phyloP scores from a whole-genome alignment of 805 yeast genomes.

The Spathaspora sp. region DNA sequence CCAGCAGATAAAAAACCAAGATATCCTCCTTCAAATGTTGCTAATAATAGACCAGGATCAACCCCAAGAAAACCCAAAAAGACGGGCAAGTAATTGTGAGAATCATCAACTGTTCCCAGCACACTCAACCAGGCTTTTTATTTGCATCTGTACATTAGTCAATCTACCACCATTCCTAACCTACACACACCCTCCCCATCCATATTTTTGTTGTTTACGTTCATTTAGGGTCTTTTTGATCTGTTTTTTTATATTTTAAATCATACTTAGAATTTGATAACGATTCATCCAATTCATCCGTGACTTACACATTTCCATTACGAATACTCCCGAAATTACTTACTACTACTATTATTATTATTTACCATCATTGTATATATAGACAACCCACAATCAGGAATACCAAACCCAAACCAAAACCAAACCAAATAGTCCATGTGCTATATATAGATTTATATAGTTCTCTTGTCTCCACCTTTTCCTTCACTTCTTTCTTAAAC shows the following conservation, averaged over 20 bases:
- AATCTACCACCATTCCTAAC: not conserved
- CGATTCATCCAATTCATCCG: not conserved
- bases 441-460: conserved; percentile 3
- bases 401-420: not conserved
- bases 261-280: not conserved
- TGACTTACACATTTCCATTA: not conserved
- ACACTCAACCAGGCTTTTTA: not conserved
- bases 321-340: not conserved
- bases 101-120: not conserved
- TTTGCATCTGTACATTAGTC: conserved; percentile 2
- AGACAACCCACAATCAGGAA: not conserved
- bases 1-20: conserved; percentile 96
- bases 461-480: not conserved
- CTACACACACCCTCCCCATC: not conserved
- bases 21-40: conserved; percentile 36
- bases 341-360: not conserved
- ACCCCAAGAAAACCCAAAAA: conserved; percentile 12
- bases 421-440: not conserved
- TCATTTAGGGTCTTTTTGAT: not conserved
- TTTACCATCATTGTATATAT: not conserved
- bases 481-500: not conserved
- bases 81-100: conserved; percentile 5
- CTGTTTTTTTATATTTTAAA: not conserved
- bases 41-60: conserved; percentile 10
- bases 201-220: not conserved